phyloP scores from a whole-genome alignment of 768 basidiomycete species.

The Russula sp. region DNA sequence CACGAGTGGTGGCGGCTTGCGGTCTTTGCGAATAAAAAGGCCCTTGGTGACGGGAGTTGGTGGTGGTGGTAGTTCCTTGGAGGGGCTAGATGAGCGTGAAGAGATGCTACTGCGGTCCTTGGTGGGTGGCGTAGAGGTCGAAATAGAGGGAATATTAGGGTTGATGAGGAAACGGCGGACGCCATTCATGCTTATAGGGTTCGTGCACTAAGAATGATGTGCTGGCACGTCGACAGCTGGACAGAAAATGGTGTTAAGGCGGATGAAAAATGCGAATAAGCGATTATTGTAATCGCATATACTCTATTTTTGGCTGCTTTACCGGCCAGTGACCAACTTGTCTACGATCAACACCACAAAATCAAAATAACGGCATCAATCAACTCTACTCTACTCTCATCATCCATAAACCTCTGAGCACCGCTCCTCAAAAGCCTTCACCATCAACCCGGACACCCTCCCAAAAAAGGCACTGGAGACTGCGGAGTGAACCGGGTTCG shows the following conservation, averaged over 20 bases:
- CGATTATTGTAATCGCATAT: neutral
- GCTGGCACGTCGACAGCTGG: neutral
- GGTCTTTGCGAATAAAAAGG: conserved; percentile 32
- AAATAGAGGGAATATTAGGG: conserved; percentile 11
- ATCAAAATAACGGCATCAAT: neutral
- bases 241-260: neutral
- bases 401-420: conserved; percentile 74
- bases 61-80: conserved; percentile 21
- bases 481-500: conserved; percentile 79
- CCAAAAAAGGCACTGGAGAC: conserved; percentile 85
- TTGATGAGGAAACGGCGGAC: conserved; percentile 36
- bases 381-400: conserved; percentile 21
- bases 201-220: neutral
- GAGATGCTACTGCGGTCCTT: conserved; percentile 24
- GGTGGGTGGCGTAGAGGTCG: neutral
- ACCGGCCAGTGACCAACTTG: neutral
- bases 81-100: conserved; percentile 29
- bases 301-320: neutral
- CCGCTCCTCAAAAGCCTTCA: conserved; percentile 86
- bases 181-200: conserved; percentile 35
- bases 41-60: conserved; percentile 24
- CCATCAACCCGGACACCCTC: conserved; percentile 84
- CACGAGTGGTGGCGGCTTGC: conserved; percentile 31
- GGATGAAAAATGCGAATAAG: neutral
- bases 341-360: neutral